Conservation (phyloP, 352 stramenopile genomes). For the Globisporangium cylindrosporum region DNA sequence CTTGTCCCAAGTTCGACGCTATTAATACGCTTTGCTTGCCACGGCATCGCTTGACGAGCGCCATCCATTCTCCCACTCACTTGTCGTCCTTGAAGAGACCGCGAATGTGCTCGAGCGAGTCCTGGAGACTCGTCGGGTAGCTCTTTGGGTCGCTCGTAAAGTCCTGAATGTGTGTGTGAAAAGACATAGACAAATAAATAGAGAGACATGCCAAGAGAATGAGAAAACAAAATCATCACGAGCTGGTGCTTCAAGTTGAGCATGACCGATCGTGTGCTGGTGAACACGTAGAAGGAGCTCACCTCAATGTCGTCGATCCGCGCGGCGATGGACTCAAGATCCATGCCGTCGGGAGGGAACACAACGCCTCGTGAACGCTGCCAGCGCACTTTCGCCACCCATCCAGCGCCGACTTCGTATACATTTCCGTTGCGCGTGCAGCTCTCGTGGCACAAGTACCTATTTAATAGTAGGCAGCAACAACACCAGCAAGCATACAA, state of each 20-base stretch:
- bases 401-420: conserved; percentile 82
- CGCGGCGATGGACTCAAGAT: conserved; percentile 41
- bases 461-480: conserved; percentile 7
- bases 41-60: background rate
- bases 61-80: background rate
- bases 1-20: background rate
- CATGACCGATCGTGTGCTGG: background rate
- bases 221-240: background rate
- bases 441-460: conserved; percentile 81
- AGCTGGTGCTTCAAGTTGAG: background rate
- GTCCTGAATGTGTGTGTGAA: conserved; percentile 25
- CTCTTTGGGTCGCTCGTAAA: conserved; percentile 53
- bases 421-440: conserved; percentile 69
- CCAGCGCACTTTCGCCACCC: conserved; percentile 77
- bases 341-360: conserved; percentile 46
- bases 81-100: conserved; percentile 28
- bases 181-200: background rate
- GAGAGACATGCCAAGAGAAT: background rate
- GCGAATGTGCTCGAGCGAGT: conserved; percentile 50
- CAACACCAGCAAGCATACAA: background rate
- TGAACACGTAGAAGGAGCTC: background rate
- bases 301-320: conserved; percentile 66
- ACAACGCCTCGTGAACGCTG: conserved; percentile 61
- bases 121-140: conserved; percentile 63
- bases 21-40: background rate